Evolutionary conservation across 2,329 filamentous ascomycete genomes (phyloP), one percentile per base, ranked within the genome.

Genomic region (Epichloe coenophiala): DNA sequence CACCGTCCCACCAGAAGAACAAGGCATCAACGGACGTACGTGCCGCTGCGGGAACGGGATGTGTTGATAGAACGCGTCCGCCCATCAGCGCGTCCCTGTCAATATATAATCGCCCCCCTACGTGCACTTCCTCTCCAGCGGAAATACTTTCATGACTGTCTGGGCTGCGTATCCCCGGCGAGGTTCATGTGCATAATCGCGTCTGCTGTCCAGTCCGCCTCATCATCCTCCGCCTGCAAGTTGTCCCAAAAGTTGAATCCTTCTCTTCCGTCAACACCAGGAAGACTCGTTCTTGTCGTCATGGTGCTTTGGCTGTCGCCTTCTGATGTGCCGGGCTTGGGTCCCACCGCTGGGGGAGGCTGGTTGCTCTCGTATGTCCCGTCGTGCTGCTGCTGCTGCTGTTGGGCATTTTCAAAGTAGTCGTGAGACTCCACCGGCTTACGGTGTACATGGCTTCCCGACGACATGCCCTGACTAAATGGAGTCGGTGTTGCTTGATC

Each of bases 121-220:
- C 8, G 39, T 23, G 17, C 17, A 19, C 12, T 15, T 13, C 11
- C 21, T 27, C 12, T 31, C 11, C 15, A 40, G 35, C 15, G n/a
- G 27, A 45, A 12, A 15, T 5, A 6, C 13, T 19, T 44, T 42
- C 21, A 45, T 39, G 8, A 27, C 51, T 23, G 39, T 36, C 42
- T 52, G 27, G 55, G 53, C n/a, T 56, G 60, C 59, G 65, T 61
- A 44, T 65, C 62, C n/a, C 61, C 71, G 15, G 74, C 75, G 46
- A 83, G 68, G 58, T 81, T 84, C 78, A 86, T 83, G 53, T 83
- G 78, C 75, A 81, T 81, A 36, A 84, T 76, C 7, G 82, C 81
- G 48, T 85, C 78, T 37, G 72, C 69, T 41, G 74, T 75, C 81
- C 81, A 84, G 51, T 78, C 77, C 47, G 78, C 74, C 45, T 78